Conservation (phyloP, 345 rosid genomes). For the Kernera saxatilis region DNA sequence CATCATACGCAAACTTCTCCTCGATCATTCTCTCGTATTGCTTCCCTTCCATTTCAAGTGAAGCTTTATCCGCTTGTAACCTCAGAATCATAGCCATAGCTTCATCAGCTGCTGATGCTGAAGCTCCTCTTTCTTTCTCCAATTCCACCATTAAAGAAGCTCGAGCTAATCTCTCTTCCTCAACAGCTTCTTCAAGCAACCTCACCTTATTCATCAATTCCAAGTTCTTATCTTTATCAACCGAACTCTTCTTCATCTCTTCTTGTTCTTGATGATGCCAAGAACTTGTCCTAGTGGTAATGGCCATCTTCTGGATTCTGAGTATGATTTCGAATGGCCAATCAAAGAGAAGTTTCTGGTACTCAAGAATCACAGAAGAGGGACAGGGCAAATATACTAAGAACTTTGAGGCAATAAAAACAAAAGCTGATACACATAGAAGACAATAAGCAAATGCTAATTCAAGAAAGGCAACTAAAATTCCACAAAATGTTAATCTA, state of each 20-base stretch:
- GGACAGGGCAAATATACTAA: constrained; percentile 54
- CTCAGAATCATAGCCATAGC: constrained; percentile 88
- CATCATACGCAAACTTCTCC: constrained; percentile 74
- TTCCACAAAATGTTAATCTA: constrained; percentile 46
- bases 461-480: constrained; percentile 58
- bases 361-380: constrained; percentile 49
- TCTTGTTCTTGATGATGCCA: constrained; percentile 34
- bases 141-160: constrained; percentile 53
- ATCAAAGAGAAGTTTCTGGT: constrained; percentile 44
- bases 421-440: constrained; percentile 49
- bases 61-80: constrained; percentile 78
- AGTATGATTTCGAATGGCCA: constrained; percentile 43
- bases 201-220: constrained; percentile 36
- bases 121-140: constrained; percentile 80
- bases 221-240: constrained; percentile 34
- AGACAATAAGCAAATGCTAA: constrained; percentile 57
- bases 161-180: constrained; percentile 44
- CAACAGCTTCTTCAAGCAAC: constrained; percentile 47
- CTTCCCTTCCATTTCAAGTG: constrained; percentile 77
- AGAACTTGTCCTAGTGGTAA: constrained; percentile 32
- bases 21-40: constrained; percentile 86
- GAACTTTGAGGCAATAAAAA: constrained; percentile 46
- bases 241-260: constrained; percentile 17
- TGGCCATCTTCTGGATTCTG: constrained; percentile 42
- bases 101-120: constrained; percentile 86